A percentile compares a stretch with the other conserved stretches of the same genome.
Conservation (phyloP, 352 stramenopile species). For the Phytophthora niederhauseri region DNA sequence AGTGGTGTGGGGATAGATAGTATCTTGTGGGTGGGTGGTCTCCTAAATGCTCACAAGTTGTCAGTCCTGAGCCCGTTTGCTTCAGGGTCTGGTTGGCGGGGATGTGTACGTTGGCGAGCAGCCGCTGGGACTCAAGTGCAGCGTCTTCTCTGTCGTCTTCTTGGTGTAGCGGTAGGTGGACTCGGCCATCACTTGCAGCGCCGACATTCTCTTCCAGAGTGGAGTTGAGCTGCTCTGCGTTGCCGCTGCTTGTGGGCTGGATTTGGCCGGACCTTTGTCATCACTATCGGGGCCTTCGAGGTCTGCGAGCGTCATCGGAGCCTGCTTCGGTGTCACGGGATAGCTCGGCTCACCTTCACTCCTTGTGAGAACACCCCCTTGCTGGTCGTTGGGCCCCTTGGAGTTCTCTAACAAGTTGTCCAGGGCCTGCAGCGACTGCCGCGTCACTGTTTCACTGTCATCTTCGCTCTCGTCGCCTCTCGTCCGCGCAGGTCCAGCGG, state of each 20-base stretch:
- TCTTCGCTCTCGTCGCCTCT: conserved; percentile 5
- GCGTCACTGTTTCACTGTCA: conserved; percentile 12
- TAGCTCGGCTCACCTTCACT: conserved; percentile 21
- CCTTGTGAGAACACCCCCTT: conserved; percentile 12
- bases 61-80: not conserved
- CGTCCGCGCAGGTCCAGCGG: conserved; percentile 9
- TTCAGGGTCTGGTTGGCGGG: not conserved
- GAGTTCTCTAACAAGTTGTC: conserved; percentile 23
- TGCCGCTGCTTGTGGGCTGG: not conserved
- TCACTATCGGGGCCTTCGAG: conserved; percentile 3
- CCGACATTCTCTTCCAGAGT: conserved; percentile 34
- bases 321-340: conserved; percentile 13
- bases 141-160: conserved; percentile 30
- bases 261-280: not conserved
- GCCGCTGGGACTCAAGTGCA: conserved; percentile 13
- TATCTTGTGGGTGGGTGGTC: not conserved
- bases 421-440: conserved; percentile 25
- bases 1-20: not conserved
- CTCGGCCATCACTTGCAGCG: conserved; percentile 33
- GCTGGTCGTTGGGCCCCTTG: conserved; percentile 3
- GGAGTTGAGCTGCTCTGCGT: conserved; percentile 4
- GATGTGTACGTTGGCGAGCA: conserved; percentile 7
- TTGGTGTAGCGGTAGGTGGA: conserved; percentile 35
- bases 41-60: not conserved
- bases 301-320: conserved; percentile 25